These are phyloP conservation scores for Arctium lappa DNA, from an alignment of 129 eudicot genomes.

Conservation along the genomic window DNA sequence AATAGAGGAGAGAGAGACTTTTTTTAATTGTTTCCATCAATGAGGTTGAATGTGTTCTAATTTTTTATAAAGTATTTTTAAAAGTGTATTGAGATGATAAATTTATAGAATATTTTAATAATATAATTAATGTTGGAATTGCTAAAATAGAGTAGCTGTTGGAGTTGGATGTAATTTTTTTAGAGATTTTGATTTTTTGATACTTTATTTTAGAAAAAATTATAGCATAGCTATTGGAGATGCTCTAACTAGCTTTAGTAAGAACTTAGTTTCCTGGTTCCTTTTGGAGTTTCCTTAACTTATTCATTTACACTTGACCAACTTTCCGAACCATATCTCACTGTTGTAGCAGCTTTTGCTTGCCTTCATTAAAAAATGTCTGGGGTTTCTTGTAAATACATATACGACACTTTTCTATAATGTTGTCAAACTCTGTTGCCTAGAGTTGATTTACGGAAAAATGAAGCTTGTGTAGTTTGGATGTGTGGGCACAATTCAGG, in stretches of 20 bases:
- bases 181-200: no score
- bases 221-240: no score
- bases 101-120: no score
- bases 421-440: background rate
- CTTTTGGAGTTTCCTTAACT: background rate
- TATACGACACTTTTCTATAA: background rate
- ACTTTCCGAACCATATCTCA: background rate
- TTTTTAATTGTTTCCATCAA: no score
- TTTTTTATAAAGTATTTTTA: no score
- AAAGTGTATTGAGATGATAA: no score
- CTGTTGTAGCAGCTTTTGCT: slow-evolving; percentile 7
- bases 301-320: background rate
- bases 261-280: slow-evolving; percentile 3
- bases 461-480: slow-evolving; percentile 3
- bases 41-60: no score
- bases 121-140: no score
- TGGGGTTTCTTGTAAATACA: background rate
- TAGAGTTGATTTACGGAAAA: background rate
- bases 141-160: no score
- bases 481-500: background rate
- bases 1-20: no score
- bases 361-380: background rate
- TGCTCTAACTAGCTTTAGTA: background rate
- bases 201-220: no score
- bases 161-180: no score